Percentiles rank a stretch among this genome's conserved stretches.
Evolutionary conservation across 179 eudicot species (phyloP).

Genomic region (Spergularia azorica): DNA sequence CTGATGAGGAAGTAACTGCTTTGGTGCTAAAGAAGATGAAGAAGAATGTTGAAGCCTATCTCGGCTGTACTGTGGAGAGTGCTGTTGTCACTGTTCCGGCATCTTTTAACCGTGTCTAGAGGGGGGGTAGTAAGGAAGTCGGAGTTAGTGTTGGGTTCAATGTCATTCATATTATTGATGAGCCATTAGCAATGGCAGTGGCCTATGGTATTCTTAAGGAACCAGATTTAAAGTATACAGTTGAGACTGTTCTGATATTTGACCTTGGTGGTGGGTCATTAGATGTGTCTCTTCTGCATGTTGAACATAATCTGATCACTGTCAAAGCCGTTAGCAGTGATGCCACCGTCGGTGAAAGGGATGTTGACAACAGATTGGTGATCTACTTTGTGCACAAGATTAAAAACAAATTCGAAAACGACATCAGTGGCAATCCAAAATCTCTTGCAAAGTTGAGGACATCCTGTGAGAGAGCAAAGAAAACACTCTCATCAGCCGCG

Average conservation of each 20-base stretch:
- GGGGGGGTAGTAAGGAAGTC: neutral
- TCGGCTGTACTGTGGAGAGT: neutral
- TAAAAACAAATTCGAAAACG: neutral
- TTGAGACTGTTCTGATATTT: neutral
- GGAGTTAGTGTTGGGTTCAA: neutral
- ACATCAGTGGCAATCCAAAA: neutral
- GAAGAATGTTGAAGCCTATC: neutral
- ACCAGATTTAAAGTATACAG: neutral
- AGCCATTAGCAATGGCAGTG: neutral
- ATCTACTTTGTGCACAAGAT: neutral
- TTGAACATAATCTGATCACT: neutral
- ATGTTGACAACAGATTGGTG: neutral
- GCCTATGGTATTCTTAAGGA: neutral
- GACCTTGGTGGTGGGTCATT: neutral
- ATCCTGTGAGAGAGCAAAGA: slow-evolving; percentile 14
- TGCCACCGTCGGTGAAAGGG: neutral
- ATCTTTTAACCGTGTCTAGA: neutral
- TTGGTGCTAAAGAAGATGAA: neutral
- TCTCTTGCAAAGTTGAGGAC: neutral
- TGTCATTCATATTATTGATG: neutral
- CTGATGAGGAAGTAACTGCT: neutral
- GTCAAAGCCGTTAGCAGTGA: neutral
- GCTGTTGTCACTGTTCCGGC: neutral
- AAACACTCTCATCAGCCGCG: neutral
- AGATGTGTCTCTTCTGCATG: neutral